phyloP scores from a whole-genome alignment of 1,139 yeast species.

The Scheffersomyces quercinus region DNA sequence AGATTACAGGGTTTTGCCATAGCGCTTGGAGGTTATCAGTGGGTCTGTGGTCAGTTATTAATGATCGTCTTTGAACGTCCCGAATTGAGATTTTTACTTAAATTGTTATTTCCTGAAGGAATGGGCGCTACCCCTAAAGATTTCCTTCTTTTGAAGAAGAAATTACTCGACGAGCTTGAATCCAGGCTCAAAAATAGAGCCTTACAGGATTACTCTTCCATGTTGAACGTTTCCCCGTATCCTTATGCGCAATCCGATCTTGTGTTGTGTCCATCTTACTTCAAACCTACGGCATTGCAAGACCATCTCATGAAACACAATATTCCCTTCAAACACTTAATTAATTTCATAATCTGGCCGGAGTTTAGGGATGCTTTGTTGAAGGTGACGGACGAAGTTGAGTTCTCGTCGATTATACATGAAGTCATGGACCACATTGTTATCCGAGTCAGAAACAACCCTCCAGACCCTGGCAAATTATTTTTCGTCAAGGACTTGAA shows the following conservation, averaged over 20 bases:
- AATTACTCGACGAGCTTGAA: neutral
- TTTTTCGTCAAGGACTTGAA: neutral
- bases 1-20: neutral
- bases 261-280: neutral
- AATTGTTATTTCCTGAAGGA: neutral
- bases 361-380: neutral
- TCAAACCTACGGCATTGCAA: neutral
- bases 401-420: neutral
- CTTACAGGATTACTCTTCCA: neutral
- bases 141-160: neutral
- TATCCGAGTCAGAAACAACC: neutral
- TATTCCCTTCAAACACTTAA: neutral
- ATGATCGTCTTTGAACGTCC: neutral
- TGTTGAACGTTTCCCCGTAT: neutral
- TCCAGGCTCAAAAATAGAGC: neutral
- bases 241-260: neutral
- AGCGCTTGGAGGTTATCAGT: neutral
- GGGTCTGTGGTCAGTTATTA: neutral
- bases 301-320: neutral
- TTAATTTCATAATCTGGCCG: neutral
- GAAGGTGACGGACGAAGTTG: neutral
- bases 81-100: neutral
- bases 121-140: too few relatives aligned
- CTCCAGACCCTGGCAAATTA: neutral
- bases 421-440: neutral